These are phyloP conservation scores for Mycothermus thermophilus DNA, from an alignment of 495 filamentous ascomycete genomes.

Conservation along the genomic window DNA sequence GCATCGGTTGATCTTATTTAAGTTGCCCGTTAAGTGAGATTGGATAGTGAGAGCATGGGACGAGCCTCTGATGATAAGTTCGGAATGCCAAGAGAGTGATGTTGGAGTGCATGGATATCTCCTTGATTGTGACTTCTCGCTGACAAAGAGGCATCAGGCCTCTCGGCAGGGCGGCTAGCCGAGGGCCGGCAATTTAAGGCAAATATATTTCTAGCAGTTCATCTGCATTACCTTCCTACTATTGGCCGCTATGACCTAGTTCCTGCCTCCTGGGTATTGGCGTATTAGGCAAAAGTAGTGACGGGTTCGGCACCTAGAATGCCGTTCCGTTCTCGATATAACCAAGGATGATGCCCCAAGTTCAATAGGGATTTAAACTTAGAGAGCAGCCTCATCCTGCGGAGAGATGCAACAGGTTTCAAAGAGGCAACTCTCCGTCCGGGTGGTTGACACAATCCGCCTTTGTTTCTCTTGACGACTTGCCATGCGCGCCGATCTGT, in stretches of 20 bases:
- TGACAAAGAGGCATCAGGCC: too few species aligned
- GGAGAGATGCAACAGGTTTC: neutral
- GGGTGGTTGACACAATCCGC: neutral
- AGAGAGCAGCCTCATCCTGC: too few species aligned
- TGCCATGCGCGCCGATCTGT: conserved; percentile 8
- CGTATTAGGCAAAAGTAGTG: conserved; percentile 10
- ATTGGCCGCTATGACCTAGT: conserved; percentile 3
- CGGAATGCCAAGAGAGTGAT: too few species aligned
- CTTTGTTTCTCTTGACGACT: neutral
- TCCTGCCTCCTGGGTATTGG: neutral
- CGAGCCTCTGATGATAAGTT: too few species aligned
- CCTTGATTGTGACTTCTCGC: too few species aligned
- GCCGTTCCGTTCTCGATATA: neutral
- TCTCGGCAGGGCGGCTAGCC: neutral
- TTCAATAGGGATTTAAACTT: too few species aligned
- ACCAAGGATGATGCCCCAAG: too few species aligned
- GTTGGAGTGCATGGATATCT: too few species aligned
- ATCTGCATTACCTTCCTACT: neutral
- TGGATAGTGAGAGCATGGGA: too few species aligned
- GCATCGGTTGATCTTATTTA: too few species aligned
- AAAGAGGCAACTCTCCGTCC: neutral
- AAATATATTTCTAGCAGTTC: neutral
- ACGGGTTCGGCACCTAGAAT: neutral
- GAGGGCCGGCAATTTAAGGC: neutral
- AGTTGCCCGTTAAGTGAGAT: too few species aligned